A percentile compares a stretch with the other conserved stretches of the same genome.
Conservation (phyloP, 2,329 filamentous ascomycete species). For the Fusarium scirpi region DNA sequence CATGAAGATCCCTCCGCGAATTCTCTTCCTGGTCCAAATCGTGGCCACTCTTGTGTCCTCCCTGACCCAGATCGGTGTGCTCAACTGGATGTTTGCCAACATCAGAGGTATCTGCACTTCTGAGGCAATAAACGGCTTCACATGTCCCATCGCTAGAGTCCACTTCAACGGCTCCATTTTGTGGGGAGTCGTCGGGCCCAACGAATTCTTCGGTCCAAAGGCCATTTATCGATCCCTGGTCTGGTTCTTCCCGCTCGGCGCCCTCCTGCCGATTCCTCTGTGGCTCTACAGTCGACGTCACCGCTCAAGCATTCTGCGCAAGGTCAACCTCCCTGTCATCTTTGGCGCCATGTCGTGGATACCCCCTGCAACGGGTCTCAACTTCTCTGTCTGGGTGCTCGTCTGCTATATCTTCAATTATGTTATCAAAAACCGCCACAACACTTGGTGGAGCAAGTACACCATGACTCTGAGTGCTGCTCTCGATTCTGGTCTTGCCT, state of each 20-base stretch:
- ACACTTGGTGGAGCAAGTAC: constrained; percentile 90
- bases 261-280: constrained; percentile 77
- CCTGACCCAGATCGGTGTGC: constrained; percentile 82
- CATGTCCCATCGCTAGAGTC: constrained; percentile 86
- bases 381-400: constrained; percentile 88
- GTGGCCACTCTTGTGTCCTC: constrained; percentile 81
- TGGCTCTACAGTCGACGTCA: constrained; percentile 76
- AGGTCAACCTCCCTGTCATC: constrained; percentile 84
- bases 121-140: constrained; percentile 86
- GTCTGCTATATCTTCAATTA: constrained; percentile 90
- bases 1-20: constrained; percentile 87
- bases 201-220: constrained; percentile 81
- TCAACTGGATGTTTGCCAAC: constrained; percentile 91
- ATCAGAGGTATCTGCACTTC: constrained; percentile 83
- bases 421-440: constrained; percentile 74
- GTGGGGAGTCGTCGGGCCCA: constrained; percentile 88
- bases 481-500: constrained; percentile 83
- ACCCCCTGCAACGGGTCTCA: constrained; percentile 85
- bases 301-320: constrained; percentile 73
- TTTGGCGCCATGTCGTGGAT: constrained; percentile 90
- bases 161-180: constrained; percentile 92
- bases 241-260: constrained; percentile 85
- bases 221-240: constrained; percentile 82
- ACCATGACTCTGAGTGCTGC: constrained; percentile 90
- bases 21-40: constrained; percentile 82